These are phyloP conservation scores for Abortiporus biennis DNA, from an alignment of 1,284 basidiomycete species.

Conservation along the genomic window DNA sequence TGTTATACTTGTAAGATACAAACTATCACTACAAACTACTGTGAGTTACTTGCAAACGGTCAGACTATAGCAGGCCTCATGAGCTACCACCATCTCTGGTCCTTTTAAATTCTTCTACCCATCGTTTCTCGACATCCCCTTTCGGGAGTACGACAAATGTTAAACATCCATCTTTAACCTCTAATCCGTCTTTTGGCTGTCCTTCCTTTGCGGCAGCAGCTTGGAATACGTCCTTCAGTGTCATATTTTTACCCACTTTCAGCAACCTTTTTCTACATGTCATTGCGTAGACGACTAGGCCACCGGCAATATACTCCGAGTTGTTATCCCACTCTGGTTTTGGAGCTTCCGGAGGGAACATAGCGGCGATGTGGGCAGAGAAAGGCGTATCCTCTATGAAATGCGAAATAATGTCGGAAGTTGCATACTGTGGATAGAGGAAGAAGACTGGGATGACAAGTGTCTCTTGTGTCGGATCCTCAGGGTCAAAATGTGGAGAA, in stretches of 20 bases:
- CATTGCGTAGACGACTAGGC: slow-evolving; percentile 79
- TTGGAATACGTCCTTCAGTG: slow-evolving; percentile 70
- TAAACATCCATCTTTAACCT: slow-evolving; percentile 82
- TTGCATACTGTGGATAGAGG: slow-evolving; percentile 87
- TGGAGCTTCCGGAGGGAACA: slow-evolving; percentile 71
- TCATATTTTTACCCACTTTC: slow-evolving; percentile 88
- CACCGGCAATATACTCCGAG: slow-evolving; percentile 64
- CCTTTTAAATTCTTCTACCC: slow-evolving; percentile 88
- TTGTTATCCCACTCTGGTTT: slow-evolving; percentile 74
- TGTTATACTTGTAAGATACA: not conserved
- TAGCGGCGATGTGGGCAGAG: slow-evolving; percentile 68
- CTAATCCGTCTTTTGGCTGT: slow-evolving; percentile 71
- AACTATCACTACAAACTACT: not conserved
- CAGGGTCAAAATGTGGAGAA: slow-evolving; percentile 55
- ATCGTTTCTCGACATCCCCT: slow-evolving; percentile 76
- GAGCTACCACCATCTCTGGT: slow-evolving; percentile 28
- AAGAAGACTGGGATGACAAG: slow-evolving; percentile 88
- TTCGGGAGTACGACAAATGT: slow-evolving; percentile 83
- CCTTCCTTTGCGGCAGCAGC: slow-evolving; percentile 56
- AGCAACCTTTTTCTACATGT: slow-evolving; percentile 74
- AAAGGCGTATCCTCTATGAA: slow-evolving; percentile 88
- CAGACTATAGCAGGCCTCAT: not conserved
- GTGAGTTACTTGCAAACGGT: too few relatives aligned
- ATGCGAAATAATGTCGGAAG: slow-evolving; percentile 82
- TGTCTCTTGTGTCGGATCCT: slow-evolving; percentile 48